Evolutionary conservation across 2,329 filamentous ascomycete species (phyloP).

Genomic region (Cercospora beticola): DNA sequence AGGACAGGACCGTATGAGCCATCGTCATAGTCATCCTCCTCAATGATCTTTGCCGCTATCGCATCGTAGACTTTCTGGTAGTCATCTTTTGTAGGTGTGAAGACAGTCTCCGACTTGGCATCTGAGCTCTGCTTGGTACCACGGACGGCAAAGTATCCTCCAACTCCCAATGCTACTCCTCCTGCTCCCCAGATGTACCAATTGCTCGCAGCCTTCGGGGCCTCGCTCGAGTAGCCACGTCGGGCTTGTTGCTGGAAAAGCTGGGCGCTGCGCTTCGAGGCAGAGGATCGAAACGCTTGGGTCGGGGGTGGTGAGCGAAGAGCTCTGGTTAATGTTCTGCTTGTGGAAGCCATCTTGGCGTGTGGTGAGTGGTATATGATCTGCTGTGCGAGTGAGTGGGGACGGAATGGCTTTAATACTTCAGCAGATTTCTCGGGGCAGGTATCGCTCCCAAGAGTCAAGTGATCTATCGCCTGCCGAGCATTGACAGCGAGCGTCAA

Average conservation of each 20-base stretch:
- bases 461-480: neutral
- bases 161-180: conserved; percentile 62
- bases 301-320: conserved; percentile 44
- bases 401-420: neutral
- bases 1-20: conserved; percentile 93
- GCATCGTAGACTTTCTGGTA: conserved; percentile 95
- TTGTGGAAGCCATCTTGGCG: conserved; percentile 41
- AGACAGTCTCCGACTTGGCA: conserved; percentile 46
- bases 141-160: conserved; percentile 65
- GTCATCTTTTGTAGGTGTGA: conserved; percentile 76
- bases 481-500: neutral
- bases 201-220: conserved; percentile 34
- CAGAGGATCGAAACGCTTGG: conserved; percentile 58
- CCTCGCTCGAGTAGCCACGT: conserved; percentile 67
- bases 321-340: conserved; percentile 43
- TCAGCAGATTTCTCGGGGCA: neutral
- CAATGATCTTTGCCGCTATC: conserved; percentile 74
- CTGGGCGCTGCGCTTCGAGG: conserved; percentile 56
- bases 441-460: neutral
- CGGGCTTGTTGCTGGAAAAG: conserved; percentile 73
- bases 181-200: conserved; percentile 58
- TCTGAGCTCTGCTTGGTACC: conserved; percentile 48
- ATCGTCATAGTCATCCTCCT: conserved; percentile 94
- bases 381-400: neutral
- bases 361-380: neutral